Evolutionary conservation across 2,329 filamentous ascomycete genomes (phyloP), one percentile per base, ranked within the genome.

Genomic region (Talaromyces sp.): DNA sequence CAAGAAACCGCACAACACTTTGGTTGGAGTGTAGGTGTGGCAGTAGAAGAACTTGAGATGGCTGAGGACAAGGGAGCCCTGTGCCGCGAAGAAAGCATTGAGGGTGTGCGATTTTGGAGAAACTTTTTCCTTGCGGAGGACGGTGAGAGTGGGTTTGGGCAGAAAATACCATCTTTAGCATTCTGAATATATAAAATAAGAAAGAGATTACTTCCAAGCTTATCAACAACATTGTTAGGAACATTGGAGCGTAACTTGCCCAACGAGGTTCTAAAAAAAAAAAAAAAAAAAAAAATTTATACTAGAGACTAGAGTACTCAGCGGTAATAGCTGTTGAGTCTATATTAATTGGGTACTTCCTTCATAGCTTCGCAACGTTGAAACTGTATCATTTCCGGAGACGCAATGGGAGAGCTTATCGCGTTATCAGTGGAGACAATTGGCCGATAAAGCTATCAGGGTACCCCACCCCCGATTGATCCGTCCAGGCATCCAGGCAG

Each of bases 1-100:
- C 91, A 95, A 73, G 93, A 98, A 73, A 87, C 88, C 0, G 95
- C 95, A 0, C 91, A 96, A 76, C 84, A 87, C 59, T 99, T 99
- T 77, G 92, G 93, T 6, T 99, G 95, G 95, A 98, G 95, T 75
- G 90, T 99, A 8, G 95, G 95, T 9, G 94, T 99, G 24, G 95
- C 95, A 1, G 91, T 90, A 66, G 95, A 98, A 76, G 95, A 99
- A 79, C 83, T 99, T 13, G 91, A 97, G 75, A 97, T 99, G 94
- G 93, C 93, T 0, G 95, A 99, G 77, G 94, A 98, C 75, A 87
- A 86, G 64, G 95, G 95, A 0, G 87, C 88, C 2, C 76, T 99
- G 22, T 98, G 94, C 75, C 88, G 95, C 57, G 95, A 99, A 75
- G 93, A 96, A 72, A 90, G 92, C 4, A 87, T 98, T 14, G 93